Conservation (phyloP, 176 grass and related monocot species). For the Carex parvula region DNA sequence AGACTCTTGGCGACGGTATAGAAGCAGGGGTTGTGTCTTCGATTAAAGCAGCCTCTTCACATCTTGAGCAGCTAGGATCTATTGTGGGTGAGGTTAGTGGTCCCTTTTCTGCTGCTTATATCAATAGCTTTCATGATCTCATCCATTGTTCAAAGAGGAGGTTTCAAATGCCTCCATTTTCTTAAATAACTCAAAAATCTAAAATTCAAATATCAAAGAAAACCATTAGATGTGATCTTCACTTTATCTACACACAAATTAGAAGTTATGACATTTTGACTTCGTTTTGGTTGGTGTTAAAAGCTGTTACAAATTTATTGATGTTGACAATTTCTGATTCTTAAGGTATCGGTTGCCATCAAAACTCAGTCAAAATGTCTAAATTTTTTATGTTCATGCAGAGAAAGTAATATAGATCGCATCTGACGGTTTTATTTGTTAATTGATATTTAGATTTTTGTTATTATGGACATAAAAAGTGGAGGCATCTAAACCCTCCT, state of each 20-base stretch:
- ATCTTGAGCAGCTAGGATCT: slow-evolving; percentile 81
- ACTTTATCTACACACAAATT: neutral
- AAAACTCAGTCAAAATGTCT: neutral
- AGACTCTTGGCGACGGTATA: slow-evolving; percentile 86
- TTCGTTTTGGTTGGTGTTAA: neutral
- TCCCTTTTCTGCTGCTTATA: slow-evolving; percentile 11
- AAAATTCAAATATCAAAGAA: neutral
- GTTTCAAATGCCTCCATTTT: neutral
- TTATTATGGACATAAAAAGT: neutral
- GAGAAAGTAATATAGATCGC: neutral
- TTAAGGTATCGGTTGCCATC: too few species aligned
- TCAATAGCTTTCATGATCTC: neutral
- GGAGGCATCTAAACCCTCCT: neutral
- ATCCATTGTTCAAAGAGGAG: neutral
- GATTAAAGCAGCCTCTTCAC: slow-evolving; percentile 60
- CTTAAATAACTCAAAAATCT: neutral
- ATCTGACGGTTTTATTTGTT: neutral
- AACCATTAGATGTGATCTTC: neutral
- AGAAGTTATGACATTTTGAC: neutral
- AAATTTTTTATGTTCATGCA: neutral
- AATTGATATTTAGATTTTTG: neutral
- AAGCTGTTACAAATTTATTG: neutral
- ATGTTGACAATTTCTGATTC: neutral
- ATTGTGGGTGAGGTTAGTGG: slow-evolving; percentile 63
- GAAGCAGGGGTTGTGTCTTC: slow-evolving; percentile 64